A percentile compares a stretch with the other conserved stretches of the same genome.
These are phyloP conservation scores for Podospora fimiseda DNA, from an alignment of 495 filamentous ascomycete genomes.

Conservation along the genomic window DNA sequence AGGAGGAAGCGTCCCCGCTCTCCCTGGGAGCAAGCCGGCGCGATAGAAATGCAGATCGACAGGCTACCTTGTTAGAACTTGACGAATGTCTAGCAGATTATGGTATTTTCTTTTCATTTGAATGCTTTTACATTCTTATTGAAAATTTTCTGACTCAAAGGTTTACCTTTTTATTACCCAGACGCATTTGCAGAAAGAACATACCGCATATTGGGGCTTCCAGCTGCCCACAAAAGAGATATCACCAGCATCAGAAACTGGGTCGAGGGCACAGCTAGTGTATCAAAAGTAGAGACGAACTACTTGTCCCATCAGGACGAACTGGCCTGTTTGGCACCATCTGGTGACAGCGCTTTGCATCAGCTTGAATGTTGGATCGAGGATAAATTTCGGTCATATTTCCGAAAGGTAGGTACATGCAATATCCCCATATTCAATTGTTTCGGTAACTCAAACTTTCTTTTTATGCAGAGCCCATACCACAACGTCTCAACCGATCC, in stretches of 20 bases:
- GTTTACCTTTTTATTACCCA: too few relatives aligned
- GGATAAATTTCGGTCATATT: too few relatives aligned
- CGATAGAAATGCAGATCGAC: conserved; percentile 24
- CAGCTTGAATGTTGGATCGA: not conserved
- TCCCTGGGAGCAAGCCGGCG: conserved; percentile 14
- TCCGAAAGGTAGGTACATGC: too few relatives aligned
- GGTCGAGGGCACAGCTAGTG: conserved; percentile 18
- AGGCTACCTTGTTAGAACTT: conserved; percentile 16
- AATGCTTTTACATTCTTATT: not conserved
- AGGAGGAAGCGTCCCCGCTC: conserved; percentile 10
- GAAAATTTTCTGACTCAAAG: too few relatives aligned
- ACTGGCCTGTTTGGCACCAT: conserved; percentile 16
- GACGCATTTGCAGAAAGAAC: not conserved
- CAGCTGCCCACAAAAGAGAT: conserved; percentile 13
- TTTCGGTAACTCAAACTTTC: too few relatives aligned
- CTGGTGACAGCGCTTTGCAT: not conserved
- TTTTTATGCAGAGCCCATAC: too few relatives aligned
- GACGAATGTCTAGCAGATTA: conserved; percentile 21
- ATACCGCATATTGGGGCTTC: conserved; percentile 4
- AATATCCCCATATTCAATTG: too few relatives aligned
- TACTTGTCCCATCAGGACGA: conserved; percentile 23
- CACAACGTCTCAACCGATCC: conserved; percentile 1
- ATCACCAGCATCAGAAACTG: conserved; percentile 26
- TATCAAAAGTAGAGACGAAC: conserved; percentile 25
- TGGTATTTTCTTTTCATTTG: conserved; percentile 14